Evolutionary conservation across 1,139 yeast genomes (phyloP), one percentile per base, ranked within the genome.

Genomic region (Cylindricascospora bacillispora): DNA sequence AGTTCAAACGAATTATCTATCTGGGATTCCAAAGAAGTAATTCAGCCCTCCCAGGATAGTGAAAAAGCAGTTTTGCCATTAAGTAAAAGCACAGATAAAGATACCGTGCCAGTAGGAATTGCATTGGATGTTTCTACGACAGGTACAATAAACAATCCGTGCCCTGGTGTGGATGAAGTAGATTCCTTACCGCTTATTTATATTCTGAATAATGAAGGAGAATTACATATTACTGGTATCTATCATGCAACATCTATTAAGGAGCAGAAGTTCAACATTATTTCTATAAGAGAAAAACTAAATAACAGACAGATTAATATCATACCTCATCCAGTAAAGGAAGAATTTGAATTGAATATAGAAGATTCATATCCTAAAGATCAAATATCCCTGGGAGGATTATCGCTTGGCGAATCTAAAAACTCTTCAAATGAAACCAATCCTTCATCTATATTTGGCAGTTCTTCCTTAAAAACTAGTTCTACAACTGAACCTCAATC

Each of bases 21-120:
- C 1, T 36, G 64, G 13, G 43, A 50, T 1, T 55, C 53, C 3
- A 26, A 32, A 2, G 43, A 45, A 12, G 43, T 45, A 52, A 11
- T 50, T 63, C 25, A 56, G 22, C 72, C 75, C 14, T 53, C 66
- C 3, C 80, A 77, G 41, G 95, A 83, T 45, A 60, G 74, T 3
- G 71, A 70, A 39, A 64, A 80, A 31, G 89, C 93, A 0, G 67
- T 69, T 10, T 60, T 81, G 39, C 93, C 94, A 1, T 59, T 81
- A 39, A 70, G 69, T 47, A 74, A 70, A 11, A 75, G 65, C 2
- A 57, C 74, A 0, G 71, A 67, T 23, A 77, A 70, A 29, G 93
- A 81, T 45, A 67, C 79, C 4, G 68, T 80, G 2, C 73, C 86
- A 0, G 57, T 79, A 13, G 94, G 94, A 2, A 42, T 79, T 20